phyloP scores from a whole-genome alignment of 805 yeast genomes.

The Pichia pseudocactophila region DNA sequence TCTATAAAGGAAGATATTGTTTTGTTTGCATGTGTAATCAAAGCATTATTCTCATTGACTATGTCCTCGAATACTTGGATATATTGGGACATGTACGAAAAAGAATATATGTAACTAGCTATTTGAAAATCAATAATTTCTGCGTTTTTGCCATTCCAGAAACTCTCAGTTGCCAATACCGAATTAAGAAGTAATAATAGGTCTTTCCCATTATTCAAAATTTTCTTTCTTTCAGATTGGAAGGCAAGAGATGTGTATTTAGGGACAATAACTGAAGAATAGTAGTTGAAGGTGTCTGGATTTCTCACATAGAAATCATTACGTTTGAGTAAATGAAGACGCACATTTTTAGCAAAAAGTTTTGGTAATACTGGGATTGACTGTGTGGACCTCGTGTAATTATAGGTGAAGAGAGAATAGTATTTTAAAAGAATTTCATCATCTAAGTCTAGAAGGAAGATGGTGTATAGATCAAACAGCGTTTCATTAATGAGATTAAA shows the following conservation, averaged over 20 bases:
- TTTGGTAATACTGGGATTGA: neutral
- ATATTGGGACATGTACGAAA: constrained; percentile 2
- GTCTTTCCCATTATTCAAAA: neutral
- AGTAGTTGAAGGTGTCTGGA: constrained; percentile 11
- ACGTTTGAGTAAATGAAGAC: constrained; percentile 7
- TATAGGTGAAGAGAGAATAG: constrained; percentile 2
- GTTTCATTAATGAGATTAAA: constrained; percentile 37
- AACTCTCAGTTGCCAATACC: neutral
- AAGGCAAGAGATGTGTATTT: constrained; percentile 1
- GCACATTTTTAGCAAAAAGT: neutral
- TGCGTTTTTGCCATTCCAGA: constrained; percentile 1
- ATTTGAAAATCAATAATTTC: constrained; percentile 14
- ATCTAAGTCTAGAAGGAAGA: constrained; percentile 3
- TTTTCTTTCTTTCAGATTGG: neutral
- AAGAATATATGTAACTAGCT: constrained; percentile 12
- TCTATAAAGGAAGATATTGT: constrained; percentile 1
- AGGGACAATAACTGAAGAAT: neutral
- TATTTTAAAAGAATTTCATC: constrained; percentile 7
- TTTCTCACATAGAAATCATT: constrained; percentile 27
- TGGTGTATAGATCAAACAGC: constrained; percentile 40
- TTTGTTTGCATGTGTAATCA: neutral
- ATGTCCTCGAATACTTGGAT: neutral
- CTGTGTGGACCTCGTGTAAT: neutral
- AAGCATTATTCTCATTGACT: neutral
- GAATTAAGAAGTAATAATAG: neutral